A percentile compares a stretch with the other conserved stretches of the same genome.
phyloP scores from a whole-genome alignment of 768 basidiomycete species.

The Boletus edulis region DNA sequence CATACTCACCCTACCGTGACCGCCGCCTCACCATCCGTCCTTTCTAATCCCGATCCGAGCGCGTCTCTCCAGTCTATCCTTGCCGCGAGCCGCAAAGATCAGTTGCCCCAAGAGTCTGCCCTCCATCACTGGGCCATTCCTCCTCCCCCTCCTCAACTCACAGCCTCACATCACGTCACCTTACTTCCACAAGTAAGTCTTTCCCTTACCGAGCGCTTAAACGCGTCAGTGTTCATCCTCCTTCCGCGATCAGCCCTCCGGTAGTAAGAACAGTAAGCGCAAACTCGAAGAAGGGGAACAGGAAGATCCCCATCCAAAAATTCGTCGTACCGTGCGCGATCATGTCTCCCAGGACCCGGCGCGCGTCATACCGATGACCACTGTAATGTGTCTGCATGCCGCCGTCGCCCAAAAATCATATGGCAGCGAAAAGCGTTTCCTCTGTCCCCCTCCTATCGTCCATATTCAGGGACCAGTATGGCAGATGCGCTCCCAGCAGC shows the following conservation, averaged over 20 bases:
- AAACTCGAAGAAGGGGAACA: slow-evolving; percentile 66
- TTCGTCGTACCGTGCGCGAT: slow-evolving; percentile 80
- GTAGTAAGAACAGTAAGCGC: slow-evolving; percentile 59
- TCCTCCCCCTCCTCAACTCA: slow-evolving; percentile 31
- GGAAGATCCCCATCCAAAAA: slow-evolving; percentile 69
- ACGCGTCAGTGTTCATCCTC: slow-evolving; percentile 26
- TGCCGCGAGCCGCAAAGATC: slow-evolving; percentile 32
- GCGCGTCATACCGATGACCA: slow-evolving; percentile 84
- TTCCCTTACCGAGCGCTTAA: slow-evolving; percentile 28
- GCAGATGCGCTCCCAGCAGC: slow-evolving; percentile 77
- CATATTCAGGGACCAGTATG: slow-evolving; percentile 87
- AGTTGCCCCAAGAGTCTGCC: slow-evolving; percentile 26
- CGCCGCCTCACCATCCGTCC: slow-evolving; percentile 31
- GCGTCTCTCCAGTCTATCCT: slow-evolving; percentile 42
- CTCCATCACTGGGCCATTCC: slow-evolving; percentile 40
- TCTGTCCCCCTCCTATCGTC: slow-evolving; percentile 91
- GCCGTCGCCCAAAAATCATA: slow-evolving; percentile 96
- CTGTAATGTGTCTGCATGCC: slow-evolving; percentile 86
- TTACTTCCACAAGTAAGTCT: slow-evolving; percentile 40
- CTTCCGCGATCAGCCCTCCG: slow-evolving; percentile 24
- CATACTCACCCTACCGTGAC: slow-evolving; percentile 32
- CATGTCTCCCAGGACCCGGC: slow-evolving; percentile 74
- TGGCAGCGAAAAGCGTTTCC: slow-evolving; percentile 91
- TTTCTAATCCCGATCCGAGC: slow-evolving; percentile 37
- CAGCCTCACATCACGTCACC: slow-evolving; percentile 27